Evolutionary conservation across 805 yeast species (phyloP).

Genomic region (Debaryomyces tyrocola): DNA sequence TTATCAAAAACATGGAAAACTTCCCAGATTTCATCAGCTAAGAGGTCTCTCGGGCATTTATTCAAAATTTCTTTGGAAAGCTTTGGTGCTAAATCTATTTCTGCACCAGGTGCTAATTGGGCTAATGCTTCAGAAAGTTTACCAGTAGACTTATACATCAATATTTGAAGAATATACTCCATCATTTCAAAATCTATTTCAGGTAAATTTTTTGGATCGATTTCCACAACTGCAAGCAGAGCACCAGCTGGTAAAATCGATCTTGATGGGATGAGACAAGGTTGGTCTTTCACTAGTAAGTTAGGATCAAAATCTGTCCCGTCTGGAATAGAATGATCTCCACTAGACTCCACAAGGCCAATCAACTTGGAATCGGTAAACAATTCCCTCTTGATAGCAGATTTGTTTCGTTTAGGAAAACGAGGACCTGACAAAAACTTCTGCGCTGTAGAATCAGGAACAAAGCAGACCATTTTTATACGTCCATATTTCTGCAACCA

Average conservation of each 20-base stretch:
- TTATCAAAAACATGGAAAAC: slow-evolving; percentile 53
- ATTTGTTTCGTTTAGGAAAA: slow-evolving; percentile 54
- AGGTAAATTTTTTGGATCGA: slow-evolving; percentile 41
- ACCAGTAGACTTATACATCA: slow-evolving; percentile 49
- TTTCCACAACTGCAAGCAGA: slow-evolving; percentile 56
- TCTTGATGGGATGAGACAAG: slow-evolving; percentile 27
- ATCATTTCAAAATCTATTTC: slow-evolving; percentile 49
- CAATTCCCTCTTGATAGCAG: slow-evolving; percentile 63
- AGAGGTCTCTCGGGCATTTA: slow-evolving; percentile 48
- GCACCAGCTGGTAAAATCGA: slow-evolving; percentile 29
- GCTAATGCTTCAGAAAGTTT: slow-evolving; percentile 48
- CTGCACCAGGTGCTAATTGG: slow-evolving; percentile 81
- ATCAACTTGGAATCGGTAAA: slow-evolving; percentile 58
- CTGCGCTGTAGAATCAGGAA: slow-evolving; percentile 51
- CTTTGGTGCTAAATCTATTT: slow-evolving; percentile 43
- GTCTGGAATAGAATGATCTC: slow-evolving; percentile 19
- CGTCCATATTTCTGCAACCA: slow-evolving; percentile 75
- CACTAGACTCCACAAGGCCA: slow-evolving; percentile 40
- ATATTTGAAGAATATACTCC: slow-evolving; percentile 65
- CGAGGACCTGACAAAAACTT: slow-evolving; percentile 59
- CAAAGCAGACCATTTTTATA: slow-evolving; percentile 72
- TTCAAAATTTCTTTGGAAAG: slow-evolving; percentile 36
- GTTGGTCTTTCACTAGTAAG: slow-evolving; percentile 35
- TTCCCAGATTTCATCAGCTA: slow-evolving; percentile 52
- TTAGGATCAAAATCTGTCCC: slow-evolving; percentile 40